Evolutionary conservation across 2,329 filamentous ascomycete genomes (phyloP).

Genomic region (Xenosphaeropsis pyriputrescens): DNA sequence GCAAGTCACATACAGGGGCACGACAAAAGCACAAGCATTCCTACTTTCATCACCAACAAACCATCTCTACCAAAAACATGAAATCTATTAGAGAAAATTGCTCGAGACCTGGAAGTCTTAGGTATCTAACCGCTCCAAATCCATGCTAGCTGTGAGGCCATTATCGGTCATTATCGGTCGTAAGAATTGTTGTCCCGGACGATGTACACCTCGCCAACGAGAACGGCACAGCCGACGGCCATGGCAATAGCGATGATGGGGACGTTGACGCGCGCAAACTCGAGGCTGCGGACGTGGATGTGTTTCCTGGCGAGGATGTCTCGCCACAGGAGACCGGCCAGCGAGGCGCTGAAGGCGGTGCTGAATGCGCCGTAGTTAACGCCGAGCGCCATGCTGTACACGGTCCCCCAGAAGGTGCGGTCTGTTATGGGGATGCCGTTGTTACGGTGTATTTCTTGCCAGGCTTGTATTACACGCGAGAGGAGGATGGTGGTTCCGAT

Average conservation of each 20-base stretch:
- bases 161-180: slow-evolving; percentile 1
- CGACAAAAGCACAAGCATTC: no score
- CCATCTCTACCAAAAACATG: no score
- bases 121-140: no score
- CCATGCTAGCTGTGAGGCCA: no score
- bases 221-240: slow-evolving; percentile 44
- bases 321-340: slow-evolving; percentile 59
- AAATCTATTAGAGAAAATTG: no score
- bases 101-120: no score
- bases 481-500: slow-evolving; percentile 64
- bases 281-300: slow-evolving; percentile 45
- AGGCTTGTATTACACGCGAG: slow-evolving; percentile 54
- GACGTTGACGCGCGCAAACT: slow-evolving; percentile 55
- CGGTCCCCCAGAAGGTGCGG: slow-evolving; percentile 57
- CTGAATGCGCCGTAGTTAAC: slow-evolving; percentile 67
- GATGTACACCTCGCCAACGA: slow-evolving; percentile 51
- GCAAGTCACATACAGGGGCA: no score
- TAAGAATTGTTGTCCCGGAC: slow-evolving; percentile 23
- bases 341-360: slow-evolving; percentile 54
- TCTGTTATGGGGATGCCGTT: slow-evolving; percentile 37
- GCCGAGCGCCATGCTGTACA: slow-evolving; percentile 61
- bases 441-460: slow-evolving; percentile 41
- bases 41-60: no score
- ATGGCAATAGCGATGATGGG: slow-evolving; percentile 58
- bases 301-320: slow-evolving; percentile 56